Base-by-base conservation (phyloP, 352 stramenopile genomes). In the Pythium dissimile region DNA sequence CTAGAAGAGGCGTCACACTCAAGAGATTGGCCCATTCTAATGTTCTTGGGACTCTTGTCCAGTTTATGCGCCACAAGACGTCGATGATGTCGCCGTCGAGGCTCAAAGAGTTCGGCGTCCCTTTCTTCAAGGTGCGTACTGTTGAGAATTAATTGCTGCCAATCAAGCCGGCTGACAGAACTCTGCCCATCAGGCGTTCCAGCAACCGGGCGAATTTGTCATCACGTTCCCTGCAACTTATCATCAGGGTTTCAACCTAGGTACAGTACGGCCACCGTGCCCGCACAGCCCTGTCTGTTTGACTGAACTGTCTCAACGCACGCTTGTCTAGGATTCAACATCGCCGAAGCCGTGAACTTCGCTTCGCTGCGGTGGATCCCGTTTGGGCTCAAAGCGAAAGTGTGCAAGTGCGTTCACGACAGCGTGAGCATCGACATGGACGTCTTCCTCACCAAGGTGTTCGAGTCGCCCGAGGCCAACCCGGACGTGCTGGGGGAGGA, bases 41-140 rank as follows among this genome's bases (percentile, higher is more conserved):
- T 49, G 8, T 16, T 23, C 23, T 38, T 41, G 12, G 16, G 1
- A n/a, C 41, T 16, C 12, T 4, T 42, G 16, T 23, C 5, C 39
- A 97, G 76, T 97, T 97, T 67, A 72, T 98, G 59, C 87, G 92
- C 0, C 92, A 98, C 76, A 98, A 98, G 60, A 97, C 89, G 18
- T 95, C 80, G 9, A 67, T 98, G 41, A 86, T 98, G 38, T 95
- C 88, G 2, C 91, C 91, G 2, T 62, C 73, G 13, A 67, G 84
- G 12, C 75, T 97, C 8, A 77, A 84, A 54, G 77, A 93, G 50
- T 91, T 91, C 50, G 76, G 82, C 5, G 84, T 98, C 3, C 85
- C 82, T 8, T 96, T 83, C 46, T 84, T 81, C 48, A 90, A 77
- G 39, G 76, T 77, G 46, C 20, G 15, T 16, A 28, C 32, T 24